Evolutionary conservation across 257 asterid species (phyloP), one percentile per base, ranked within the genome.

Genomic region (Solanum chmielewskii): DNA sequence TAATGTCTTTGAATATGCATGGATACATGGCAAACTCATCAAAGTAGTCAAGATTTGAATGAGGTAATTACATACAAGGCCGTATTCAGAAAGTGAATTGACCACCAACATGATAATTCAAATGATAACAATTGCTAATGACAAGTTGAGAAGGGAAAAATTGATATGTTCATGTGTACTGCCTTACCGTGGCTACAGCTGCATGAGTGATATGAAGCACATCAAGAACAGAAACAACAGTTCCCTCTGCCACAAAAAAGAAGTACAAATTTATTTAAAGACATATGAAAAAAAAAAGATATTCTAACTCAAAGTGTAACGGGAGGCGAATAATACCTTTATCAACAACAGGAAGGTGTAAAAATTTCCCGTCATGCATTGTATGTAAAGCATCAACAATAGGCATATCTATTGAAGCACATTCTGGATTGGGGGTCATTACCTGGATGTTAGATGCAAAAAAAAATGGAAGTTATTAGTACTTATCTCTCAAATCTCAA

Each of bases 121-220:
- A 62, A 25, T n/a, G 27, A 84, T 66, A 37, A 39, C 27, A 41
- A 6, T 18, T 66, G 39, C 39, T 64, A 6, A 42, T 29, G 41
- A 39, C 70, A 60, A 35, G 75, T 41, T 84, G 81, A 47, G 39
- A 84, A 47, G 59, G 37, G 18, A 27, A 41, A 39, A 25, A 42
- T 6, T 84, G 52, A 29, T 18, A 35, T 56, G 35, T 39, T 68
- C 47, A 11, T 5, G 75, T 31, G 56, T 7, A 29, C 56, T 78
- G 88, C 91, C 99, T 91, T 93, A 97, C 99, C 37, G 96, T 94
- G 88, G 98, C 92, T 47, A 97, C 94, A 73, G 98, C 98, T 42
- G 99, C 99, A 86, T 96, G 98, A 71, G 99, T 96, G 83, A 97
- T 96, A 88, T 94, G 94, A 89, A 97, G 94, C 90, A 97, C 99